These are phyloP conservation scores for Plasmopara muralis DNA, from an alignment of 352 stramenopile genomes.

Conservation along the genomic window DNA sequence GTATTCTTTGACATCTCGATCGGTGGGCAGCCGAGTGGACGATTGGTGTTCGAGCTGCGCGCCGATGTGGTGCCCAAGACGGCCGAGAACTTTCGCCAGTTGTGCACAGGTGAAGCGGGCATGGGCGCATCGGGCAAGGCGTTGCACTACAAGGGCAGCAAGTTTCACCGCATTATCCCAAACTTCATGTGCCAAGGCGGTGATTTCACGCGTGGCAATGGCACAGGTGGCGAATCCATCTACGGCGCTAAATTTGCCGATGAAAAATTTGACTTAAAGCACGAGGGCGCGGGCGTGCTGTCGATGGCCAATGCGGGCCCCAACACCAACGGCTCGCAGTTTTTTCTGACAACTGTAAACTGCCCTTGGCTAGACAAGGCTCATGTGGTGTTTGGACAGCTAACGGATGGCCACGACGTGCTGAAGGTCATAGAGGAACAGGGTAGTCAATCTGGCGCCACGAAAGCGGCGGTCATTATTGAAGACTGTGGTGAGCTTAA, in stretches of 20 bases:
- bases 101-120: conserved; percentile 97
- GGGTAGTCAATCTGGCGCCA: conserved; percentile 89
- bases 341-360: conserved; percentile 95
- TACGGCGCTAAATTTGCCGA: conserved; percentile 94
- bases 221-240: conserved; percentile 88
- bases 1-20: conserved; percentile 98
- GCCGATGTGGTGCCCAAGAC: conserved; percentile 96
- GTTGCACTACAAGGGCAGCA: conserved; percentile 84
- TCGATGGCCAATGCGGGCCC: conserved; percentile 96
- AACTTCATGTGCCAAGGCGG: conserved; percentile 96
- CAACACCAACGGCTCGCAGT: conserved; percentile 97
- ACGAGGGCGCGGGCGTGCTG: conserved; percentile 86
- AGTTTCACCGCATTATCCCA: conserved; percentile 91
- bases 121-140: conserved; percentile 69
- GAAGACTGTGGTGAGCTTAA: conserved; percentile 94
- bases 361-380: conserved; percentile 85
- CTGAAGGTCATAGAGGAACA: conserved; percentile 94
- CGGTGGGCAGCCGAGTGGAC: conserved; percentile 75
- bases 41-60: conserved; percentile 89
- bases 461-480: conserved; percentile 83
- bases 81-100: conserved; percentile 96
- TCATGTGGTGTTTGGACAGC: conserved; percentile 90
- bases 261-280: conserved; percentile 94
- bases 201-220: conserved; percentile 93
- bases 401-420: conserved; percentile 93